Base-by-base conservation (phyloP, 1,284 basidiomycete genomes). In the Puccinia brachypodii region DNA sequence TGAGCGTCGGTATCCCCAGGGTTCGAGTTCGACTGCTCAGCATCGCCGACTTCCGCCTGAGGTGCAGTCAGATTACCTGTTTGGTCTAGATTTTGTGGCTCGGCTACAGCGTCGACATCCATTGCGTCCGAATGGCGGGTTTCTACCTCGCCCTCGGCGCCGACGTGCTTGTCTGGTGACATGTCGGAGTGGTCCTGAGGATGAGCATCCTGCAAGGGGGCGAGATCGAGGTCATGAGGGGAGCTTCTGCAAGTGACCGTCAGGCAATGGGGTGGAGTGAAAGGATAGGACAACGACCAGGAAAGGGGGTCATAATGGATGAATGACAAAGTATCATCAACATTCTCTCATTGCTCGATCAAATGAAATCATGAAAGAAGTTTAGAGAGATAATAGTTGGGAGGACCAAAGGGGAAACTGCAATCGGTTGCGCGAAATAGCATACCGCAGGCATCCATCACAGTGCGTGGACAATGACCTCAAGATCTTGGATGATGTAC, bases 141-240 rank as follows among this genome's bases (percentile, higher is more conserved):
- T 56, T 9, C 40, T 33, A 75, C 53, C 40, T 14, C 36, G 28
- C 0, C 25, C 36, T 42, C 40, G 33, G 38, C 60, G 53, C 14
- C 36, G 11, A 40, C 11, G n/a, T 58, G 31, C 22, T 42, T 42
- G 36, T 3, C 11, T 19, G 3, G 50, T 56, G 72, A 42, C 33
- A 58, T 11, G 28, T n/a, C 36, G 22, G 56, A 33, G 31, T 60
- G 73, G 8, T 42, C 31, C 6, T 47, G 47, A 50, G 31, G 58
- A 56, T 28, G 22, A 56, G 1, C 36, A 62, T 60, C 53, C 50
- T 62, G 50, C 31, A 62, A 75, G 56, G 33, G 33, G 53, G 25
- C 53, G 40, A 75, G 36, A 75, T 75, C 73, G 31, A 75, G 38
- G 36, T 75, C 73, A 75, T 75, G 53, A 58, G 53, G 73, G n/a